Evolutionary conservation across 2,329 filamentous ascomycete species (phyloP).

Genomic region (Cercospora nicotianae): DNA sequence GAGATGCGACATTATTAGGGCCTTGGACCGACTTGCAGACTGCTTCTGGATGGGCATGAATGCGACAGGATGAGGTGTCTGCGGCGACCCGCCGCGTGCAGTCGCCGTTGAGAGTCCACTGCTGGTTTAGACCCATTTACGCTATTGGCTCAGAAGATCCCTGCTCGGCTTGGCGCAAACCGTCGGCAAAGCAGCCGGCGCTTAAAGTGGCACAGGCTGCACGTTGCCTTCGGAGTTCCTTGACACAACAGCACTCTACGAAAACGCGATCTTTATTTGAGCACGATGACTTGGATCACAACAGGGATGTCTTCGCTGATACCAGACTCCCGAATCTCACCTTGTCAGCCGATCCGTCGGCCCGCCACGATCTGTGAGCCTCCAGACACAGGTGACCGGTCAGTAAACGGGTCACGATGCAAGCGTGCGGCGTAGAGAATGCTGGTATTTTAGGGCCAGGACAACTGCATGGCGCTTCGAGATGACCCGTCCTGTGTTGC

Average conservation of each 20-base stretch:
- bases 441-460: not conserved
- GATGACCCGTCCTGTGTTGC: not conserved
- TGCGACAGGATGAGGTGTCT: not conserved
- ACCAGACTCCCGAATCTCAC: too few species aligned
- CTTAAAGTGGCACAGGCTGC: slow-evolving; percentile 1
- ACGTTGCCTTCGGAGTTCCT: not conserved
- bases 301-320: too few species aligned
- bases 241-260: not conserved
- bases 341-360: too few species aligned
- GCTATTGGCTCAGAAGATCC: not conserved
- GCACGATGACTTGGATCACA: too few species aligned
- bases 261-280: too few species aligned
- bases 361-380: too few species aligned
- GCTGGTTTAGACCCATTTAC: not conserved
- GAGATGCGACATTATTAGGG: not conserved
- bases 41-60: not conserved
- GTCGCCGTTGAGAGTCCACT: not conserved
- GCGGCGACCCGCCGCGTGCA: not conserved
- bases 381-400: not conserved
- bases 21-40: not conserved
- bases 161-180: not conserved
- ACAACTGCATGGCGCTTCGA: slow-evolving; percentile 1
- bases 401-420: not conserved
- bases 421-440: slow-evolving; percentile 1
- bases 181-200: not conserved